Base-by-base conservation (phyloP, 2,329 filamentous ascomycete genomes). In the Talaromyces albobiverticillius region DNA sequence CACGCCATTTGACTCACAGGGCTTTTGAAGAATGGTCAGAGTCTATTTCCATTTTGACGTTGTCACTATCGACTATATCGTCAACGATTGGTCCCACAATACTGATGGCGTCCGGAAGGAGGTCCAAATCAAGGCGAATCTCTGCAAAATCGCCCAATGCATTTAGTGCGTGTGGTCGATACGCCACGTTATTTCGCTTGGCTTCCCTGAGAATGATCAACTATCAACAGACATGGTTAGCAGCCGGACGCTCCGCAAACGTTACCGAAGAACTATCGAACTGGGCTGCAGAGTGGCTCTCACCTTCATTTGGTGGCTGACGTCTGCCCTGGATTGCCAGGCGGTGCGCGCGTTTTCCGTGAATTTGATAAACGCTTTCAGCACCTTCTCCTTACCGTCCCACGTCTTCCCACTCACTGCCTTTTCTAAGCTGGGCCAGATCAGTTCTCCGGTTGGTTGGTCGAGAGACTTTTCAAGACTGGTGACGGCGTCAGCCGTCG, bases 351-450 rank as follows among this genome's bases (percentile, higher is more conserved):
- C 82, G 58, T 85, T 83, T 63, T 83, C 80, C 0, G 88, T 84
- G 62, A 97, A 94, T 55, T 84, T 82, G 3, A 90, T 87, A 69
- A 94, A 90, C 5, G 89, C 86, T 41, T 85, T 80, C 2, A 97
- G 78, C 29, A 99, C 82, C 61, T 84, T 85, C 71, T 96, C 91
- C 68, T 99, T 99, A 20, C 90, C 90, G 0, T 88, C 82, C 79
- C 96, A 99, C 0, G 92, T 96, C 78, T 96, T 97, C 11, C 95
- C 84, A 2, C 84, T 82, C 38, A 97, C 74, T 1, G 89, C 85
- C 64, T 88, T 90, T 59, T 96, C 90, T 46, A 96, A 79, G 1
- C 87, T 82, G 0, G 89, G 89, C 93, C 93, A 99, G 20, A 96
- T 76, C 14, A 76, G 74, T 60, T 79, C 76, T 16, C 89, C 77